Conservation (phyloP, 371 early-diverging fungal species). For the Mucor velutinosus region DNA sequence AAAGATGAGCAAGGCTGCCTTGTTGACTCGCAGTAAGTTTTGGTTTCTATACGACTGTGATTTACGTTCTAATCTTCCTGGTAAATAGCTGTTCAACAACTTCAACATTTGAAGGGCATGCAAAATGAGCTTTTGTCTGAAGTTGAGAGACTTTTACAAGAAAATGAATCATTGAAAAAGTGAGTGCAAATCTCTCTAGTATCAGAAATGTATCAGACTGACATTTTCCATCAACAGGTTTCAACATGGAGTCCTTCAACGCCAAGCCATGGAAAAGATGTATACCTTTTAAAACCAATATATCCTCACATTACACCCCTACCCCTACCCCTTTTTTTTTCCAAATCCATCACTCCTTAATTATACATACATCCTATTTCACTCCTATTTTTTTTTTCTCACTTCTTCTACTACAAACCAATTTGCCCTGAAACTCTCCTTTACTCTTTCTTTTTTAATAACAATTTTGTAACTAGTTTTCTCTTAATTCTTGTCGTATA, state of each 20-base stretch:
- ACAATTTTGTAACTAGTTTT: constrained; percentile 8
- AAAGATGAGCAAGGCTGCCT: constrained; percentile 61
- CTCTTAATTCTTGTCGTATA: constrained; percentile 1
- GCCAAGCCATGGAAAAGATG: constrained; percentile 58
- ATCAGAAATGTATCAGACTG: background rate
- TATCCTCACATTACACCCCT: background rate
- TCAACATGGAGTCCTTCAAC: constrained; percentile 51
- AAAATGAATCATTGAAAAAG: constrained; percentile 55
- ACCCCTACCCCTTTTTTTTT: background rate
- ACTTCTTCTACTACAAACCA: constrained; percentile 3
- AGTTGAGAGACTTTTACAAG: constrained; percentile 50
- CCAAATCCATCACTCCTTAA: background rate
- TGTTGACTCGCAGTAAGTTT: constrained; percentile 54
- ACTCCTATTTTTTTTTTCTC: background rate
- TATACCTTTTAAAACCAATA: constrained; percentile 38
- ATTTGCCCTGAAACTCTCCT: background rate
- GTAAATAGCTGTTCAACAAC: constrained; percentile 48
- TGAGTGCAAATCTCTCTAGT: constrained; percentile 13
- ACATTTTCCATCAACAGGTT: constrained; percentile 24
- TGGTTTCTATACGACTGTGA: background rate
- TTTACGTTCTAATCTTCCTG: background rate
- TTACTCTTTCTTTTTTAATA: background rate
- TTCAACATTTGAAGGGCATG: constrained; percentile 52
- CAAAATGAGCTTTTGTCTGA: constrained; percentile 48
- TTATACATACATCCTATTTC: constrained; percentile 3